These are phyloP conservation scores for Podila verticillata DNA, from an alignment of 192 early-diverging fungal genomes.

Conservation along the genomic window DNA sequence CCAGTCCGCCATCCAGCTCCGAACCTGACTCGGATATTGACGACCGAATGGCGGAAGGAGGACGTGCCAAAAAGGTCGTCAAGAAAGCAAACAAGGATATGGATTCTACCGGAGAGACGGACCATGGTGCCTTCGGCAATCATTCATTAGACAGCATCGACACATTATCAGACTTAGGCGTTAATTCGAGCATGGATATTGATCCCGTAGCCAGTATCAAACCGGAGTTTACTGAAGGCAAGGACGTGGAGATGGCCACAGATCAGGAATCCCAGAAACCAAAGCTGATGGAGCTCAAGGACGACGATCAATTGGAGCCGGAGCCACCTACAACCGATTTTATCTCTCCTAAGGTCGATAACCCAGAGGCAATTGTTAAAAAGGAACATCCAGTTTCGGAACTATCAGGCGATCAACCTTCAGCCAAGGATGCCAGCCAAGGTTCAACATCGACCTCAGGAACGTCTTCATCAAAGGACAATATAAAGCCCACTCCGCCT, in stretches of 20 bases:
- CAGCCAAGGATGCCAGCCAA: background rate
- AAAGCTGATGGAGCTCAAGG: background rate
- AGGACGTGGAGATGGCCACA: slow-evolving; percentile 1
- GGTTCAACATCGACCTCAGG: background rate
- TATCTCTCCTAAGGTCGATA: too few relatives aligned
- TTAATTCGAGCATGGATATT: background rate
- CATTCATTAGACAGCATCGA: background rate
- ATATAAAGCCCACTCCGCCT: background rate
- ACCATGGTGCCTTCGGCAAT: background rate
- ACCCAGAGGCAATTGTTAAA: too few relatives aligned
- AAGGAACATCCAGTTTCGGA: background rate
- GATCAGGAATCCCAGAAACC: background rate
- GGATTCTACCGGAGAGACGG: background rate
- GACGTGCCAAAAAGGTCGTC: slow-evolving; percentile 32
- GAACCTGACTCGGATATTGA: slow-evolving; percentile 26
- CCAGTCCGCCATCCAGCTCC: slow-evolving; percentile 46
- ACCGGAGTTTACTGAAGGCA: background rate
- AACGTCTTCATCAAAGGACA: background rate
- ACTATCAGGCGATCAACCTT: background rate
- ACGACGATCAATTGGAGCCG: too few relatives aligned
- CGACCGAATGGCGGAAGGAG: slow-evolving; percentile 1
- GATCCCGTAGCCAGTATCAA: background rate
- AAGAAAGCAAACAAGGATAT: slow-evolving; percentile 15
- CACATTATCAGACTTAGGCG: background rate
- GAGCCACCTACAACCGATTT: too few relatives aligned